Evolutionary conservation across 2,329 filamentous ascomycete genomes (phyloP), one percentile per base, ranked within the genome.

Genomic region (Ophiostoma ips): DNA sequence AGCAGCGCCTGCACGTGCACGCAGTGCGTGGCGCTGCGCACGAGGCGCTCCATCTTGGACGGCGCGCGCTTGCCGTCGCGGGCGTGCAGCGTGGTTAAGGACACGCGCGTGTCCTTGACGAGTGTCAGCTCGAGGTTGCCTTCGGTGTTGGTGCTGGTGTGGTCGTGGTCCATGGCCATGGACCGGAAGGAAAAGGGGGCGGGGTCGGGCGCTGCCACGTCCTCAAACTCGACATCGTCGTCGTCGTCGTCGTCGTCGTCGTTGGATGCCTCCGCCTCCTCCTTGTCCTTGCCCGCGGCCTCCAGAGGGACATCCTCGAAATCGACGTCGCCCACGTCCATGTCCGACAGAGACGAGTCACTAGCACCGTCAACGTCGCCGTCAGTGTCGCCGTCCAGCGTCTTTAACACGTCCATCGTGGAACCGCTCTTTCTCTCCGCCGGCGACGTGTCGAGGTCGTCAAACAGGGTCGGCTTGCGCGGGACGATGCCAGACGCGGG

Each of bases 1-100:
- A 98, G 74, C 15, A 98, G 69, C 48, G 81, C 77, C 62, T 94
- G 81, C 2, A 96, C 88, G 64, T 98, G 92, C 57, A 95, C 73
- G 58, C 86, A 85, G 64, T 98, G 92, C 1, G 87, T 88, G 3
- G 81, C 74, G 33, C 81, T 76, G 24, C 92, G 77, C 50, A 90
- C 84, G 53, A 80, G 76, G 48, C 87, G 79, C 61, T 95, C 87
- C 28, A 84, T 78, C 65, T 95, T 95, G 3, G 85, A 84, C 0
- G 86, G 84, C 0, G 87, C 89, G 61, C 90, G 95, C 65, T 87
- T 95, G 16, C 70, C 70, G 19, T 78, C 77, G 41, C 77, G 70
- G 0, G 76, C 69, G 55, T 81, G 47, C 30, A 48, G 45, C 2
- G 28, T 81, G 10, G 73, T 72, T 28, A 83, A 63, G 0, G 77